A percentile compares a stretch with the other conserved stretches of the same genome.
These are phyloP conservation scores for Striga asiatica DNA, from an alignment of 257 asterid species.

Conservation along the genomic window DNA sequence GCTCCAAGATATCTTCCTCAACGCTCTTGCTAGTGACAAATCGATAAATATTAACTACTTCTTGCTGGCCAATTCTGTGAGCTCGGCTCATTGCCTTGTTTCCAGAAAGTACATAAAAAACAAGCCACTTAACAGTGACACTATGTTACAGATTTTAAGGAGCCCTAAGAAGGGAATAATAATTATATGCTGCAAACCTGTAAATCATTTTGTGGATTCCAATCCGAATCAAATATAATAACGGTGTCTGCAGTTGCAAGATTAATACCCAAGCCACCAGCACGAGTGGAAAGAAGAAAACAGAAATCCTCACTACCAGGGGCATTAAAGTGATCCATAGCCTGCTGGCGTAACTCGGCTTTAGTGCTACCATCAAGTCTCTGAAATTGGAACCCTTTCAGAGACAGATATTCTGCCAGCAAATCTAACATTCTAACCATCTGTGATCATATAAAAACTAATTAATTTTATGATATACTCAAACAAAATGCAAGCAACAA, in stretches of 20 bases:
- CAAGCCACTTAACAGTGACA: background rate
- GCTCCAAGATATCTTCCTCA: constrained; percentile 98
- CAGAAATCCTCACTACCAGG: constrained; percentile 97
- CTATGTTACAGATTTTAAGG: background rate
- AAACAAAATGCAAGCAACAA: background rate
- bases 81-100: constrained; percentile 98
- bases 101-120: constrained; percentile 9
- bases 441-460: constrained; percentile 33
- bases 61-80: constrained; percentile 99
- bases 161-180: constrained; percentile 3
- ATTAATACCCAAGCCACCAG: constrained; percentile 99
- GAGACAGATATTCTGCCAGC: constrained; percentile 82
- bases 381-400: constrained; percentile 91
- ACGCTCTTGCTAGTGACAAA: constrained; percentile 99
- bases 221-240: constrained; percentile 96
- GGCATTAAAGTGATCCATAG: constrained; percentile 99
- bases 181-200: constrained; percentile 48
- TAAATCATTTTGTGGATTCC: constrained; percentile 99
- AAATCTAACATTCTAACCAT: constrained; percentile 99
- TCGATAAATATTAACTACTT: constrained; percentile 91
- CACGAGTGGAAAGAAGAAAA: constrained; percentile 98
- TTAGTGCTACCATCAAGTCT: constrained; percentile 99
- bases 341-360: constrained; percentile 95
- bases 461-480: constrained; percentile 13
- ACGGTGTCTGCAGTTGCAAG: constrained; percentile 99